Percentiles rank a stretch among this genome's conserved stretches.
Conservation (phyloP, 2,329 filamentous ascomycete genomes). For the Fusarium sp. region DNA sequence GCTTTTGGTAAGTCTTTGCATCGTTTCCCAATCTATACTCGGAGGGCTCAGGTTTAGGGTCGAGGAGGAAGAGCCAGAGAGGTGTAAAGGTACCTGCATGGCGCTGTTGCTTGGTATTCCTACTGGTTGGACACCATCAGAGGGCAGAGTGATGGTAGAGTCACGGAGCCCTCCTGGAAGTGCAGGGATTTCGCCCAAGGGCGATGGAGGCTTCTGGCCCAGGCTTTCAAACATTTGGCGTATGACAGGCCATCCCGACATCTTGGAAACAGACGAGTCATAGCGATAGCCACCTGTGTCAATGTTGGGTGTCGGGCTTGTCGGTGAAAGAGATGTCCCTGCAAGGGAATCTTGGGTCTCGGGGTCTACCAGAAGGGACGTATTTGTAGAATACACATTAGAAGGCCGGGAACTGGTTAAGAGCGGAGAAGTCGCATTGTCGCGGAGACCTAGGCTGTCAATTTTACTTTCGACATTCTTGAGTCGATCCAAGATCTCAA, state of each 20-base stretch:
- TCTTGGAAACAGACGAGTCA: slow-evolving; percentile 45
- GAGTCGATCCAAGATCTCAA: slow-evolving; percentile 70
- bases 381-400: slow-evolving; percentile 37
- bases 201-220: slow-evolving; percentile 42
- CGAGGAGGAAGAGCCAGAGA: slow-evolving; percentile 27
- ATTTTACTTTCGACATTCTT: slow-evolving; percentile 69
- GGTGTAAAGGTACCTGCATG: slow-evolving; percentile 42
- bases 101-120: slow-evolving; percentile 36
- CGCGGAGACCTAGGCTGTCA: slow-evolving; percentile 56
- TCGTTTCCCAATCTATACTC: slow-evolving; percentile 61
- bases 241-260: slow-evolving; percentile 48
- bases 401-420: slow-evolving; percentile 42
- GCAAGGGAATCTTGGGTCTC: slow-evolving; percentile 43
- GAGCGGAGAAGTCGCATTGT: slow-evolving; percentile 33
- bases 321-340: slow-evolving; percentile 37
- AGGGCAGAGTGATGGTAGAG: slow-evolving; percentile 38
- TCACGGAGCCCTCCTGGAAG: slow-evolving; percentile 43
- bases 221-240: slow-evolving; percentile 46
- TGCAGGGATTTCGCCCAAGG: slow-evolving; percentile 35
- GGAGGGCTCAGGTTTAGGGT: slow-evolving; percentile 34
- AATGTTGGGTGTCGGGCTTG: slow-evolving; percentile 35
- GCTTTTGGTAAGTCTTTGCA: slow-evolving; percentile 64
- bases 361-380: slow-evolving; percentile 41
- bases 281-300: slow-evolving; percentile 47
- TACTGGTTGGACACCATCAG: slow-evolving; percentile 43